Percentiles rank a stretch among this genome's conserved stretches.
phyloP scores from a whole-genome alignment of 345 rosid genomes.

The Lumnitzera racemosa region DNA sequence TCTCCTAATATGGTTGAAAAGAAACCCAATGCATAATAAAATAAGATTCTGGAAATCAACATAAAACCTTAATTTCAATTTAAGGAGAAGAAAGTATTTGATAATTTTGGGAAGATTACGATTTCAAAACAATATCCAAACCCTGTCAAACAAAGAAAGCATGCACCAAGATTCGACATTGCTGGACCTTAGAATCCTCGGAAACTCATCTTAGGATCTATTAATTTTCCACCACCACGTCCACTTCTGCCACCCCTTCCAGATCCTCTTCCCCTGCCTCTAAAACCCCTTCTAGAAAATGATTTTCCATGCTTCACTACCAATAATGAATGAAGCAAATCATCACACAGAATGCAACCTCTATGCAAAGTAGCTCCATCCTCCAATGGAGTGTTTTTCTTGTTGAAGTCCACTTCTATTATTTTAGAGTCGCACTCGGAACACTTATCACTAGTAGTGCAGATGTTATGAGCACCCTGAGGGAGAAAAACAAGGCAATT shows the following conservation, averaged over 20 bases:
- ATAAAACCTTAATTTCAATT: no score
- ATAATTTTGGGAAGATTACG: no score
- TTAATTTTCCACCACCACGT: slow-evolving; percentile 20
- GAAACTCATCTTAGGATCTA: slow-evolving; percentile 62
- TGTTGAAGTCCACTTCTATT: slow-evolving; percentile 86
- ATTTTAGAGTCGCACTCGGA: slow-evolving; percentile 73
- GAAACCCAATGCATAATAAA: no score
- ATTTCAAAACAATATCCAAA: no score
- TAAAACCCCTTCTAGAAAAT: slow-evolving; percentile 41
- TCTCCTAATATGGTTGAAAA: no score
- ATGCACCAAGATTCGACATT: no score
- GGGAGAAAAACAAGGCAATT: slow-evolving; percentile 87
- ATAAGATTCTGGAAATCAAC: no score
- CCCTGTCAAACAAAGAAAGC: no score
- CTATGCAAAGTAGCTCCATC: slow-evolving; percentile 72
- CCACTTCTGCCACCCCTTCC: slow-evolving; percentile 66
- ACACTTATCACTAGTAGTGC: slow-evolving; percentile 57
- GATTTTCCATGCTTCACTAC: slow-evolving; percentile 85
- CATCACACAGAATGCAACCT: slow-evolving; percentile 89
- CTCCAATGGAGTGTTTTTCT: slow-evolving; percentile 77
- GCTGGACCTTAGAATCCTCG: slow-evolving; percentile 26
- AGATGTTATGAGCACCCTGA: slow-evolving; percentile 81
- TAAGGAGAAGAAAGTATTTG: no score
- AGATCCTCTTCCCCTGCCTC: slow-evolving; percentile 64
- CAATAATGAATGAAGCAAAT: slow-evolving; percentile 79